Conservation (phyloP, 2,329 filamentous ascomycete species). For the Biscogniauxia sp. region DNA sequence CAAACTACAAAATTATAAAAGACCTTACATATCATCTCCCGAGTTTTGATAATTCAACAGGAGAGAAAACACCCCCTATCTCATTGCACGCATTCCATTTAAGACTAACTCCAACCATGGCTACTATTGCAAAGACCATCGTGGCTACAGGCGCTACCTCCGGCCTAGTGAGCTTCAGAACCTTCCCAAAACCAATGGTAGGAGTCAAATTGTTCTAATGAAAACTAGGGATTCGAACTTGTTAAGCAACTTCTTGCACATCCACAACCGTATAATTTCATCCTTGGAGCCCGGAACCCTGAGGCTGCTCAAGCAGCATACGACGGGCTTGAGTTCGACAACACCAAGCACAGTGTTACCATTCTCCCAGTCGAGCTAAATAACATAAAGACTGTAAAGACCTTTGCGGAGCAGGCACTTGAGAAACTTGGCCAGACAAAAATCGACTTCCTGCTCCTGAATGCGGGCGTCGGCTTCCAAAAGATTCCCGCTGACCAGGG, state of each 20-base stretch:
- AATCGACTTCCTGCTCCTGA: slow-evolving; percentile 50
- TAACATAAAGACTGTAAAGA: slow-evolving; percentile 42
- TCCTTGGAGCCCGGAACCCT: slow-evolving; percentile 49
- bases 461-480: slow-evolving; percentile 43
- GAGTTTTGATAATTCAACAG: not conserved
- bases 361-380: slow-evolving; percentile 49
- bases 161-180: slow-evolving; percentile 40
- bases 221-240: slow-evolving; percentile 49
- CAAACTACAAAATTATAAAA: too few relatives aligned
- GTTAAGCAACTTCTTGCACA: slow-evolving; percentile 49
- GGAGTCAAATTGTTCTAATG: not conserved
- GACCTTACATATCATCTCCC: too few relatives aligned
- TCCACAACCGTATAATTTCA: slow-evolving; percentile 44
- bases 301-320: slow-evolving; percentile 40
- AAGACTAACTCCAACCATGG: slow-evolving; percentile 30
- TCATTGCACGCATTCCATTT: not conserved
- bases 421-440: slow-evolving; percentile 39
- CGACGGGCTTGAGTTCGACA: slow-evolving; percentile 42
- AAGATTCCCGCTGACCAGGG: slow-evolving; percentile 36
- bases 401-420: slow-evolving; percentile 45
- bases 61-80: not conserved
- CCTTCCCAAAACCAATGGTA: not conserved
- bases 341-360: slow-evolving; percentile 38
- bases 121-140: slow-evolving; percentile 44
- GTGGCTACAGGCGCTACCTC: slow-evolving; percentile 51